Percentiles rank a stretch among this genome's conserved stretches.
Evolutionary conservation across 139 green algal genomes (phyloP).

Genomic region (Haematococcus lacustris): DNA sequence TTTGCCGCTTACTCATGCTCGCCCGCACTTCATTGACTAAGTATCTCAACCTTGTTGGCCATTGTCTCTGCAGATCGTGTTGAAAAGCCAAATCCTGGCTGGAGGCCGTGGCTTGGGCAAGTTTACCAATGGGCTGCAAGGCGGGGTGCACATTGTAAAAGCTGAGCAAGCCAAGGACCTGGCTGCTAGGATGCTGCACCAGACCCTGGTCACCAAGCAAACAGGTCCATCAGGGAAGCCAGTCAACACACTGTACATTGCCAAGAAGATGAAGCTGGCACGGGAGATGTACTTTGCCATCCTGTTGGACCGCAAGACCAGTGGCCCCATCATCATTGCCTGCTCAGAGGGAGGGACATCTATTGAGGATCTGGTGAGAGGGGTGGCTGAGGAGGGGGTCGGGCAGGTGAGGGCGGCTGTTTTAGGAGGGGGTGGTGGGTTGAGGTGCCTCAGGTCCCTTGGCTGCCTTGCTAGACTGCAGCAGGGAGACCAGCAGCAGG

Average conservation of each 20-base stretch:
- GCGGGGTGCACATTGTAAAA: conserved; percentile 91
- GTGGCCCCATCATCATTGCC: conserved; percentile 77
- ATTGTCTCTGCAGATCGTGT: conserved; percentile 65
- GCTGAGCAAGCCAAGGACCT: conserved; percentile 57
- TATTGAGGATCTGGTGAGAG: conserved; percentile 98
- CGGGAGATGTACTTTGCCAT: conserved; percentile 99
- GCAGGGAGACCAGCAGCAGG: no score
- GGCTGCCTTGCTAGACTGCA: no score
- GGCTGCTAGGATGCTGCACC: conserved; percentile 76
- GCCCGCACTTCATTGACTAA: background rate
- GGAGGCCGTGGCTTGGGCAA: conserved; percentile 87
- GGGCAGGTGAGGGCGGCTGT: no score
- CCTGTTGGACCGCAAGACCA: conserved; percentile 79
- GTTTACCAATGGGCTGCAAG: conserved; percentile 93
- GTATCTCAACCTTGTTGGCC: background rate
- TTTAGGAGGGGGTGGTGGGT: no score
- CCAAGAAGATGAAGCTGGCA: conserved; percentile 84
- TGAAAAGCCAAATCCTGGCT: conserved; percentile 96
- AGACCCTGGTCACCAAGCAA: conserved; percentile 93
- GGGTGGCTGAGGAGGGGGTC: no score
- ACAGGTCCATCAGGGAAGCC: conserved; percentile 85
- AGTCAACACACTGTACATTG: conserved; percentile 91
- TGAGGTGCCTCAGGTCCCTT: no score
- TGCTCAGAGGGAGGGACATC: conserved; percentile 69
- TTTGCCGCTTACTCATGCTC: background rate